Evolutionary conservation across 2,329 filamentous ascomycete genomes (phyloP), one percentile per base, ranked within the genome.

Genomic region (Colletotrichum sp.): DNA sequence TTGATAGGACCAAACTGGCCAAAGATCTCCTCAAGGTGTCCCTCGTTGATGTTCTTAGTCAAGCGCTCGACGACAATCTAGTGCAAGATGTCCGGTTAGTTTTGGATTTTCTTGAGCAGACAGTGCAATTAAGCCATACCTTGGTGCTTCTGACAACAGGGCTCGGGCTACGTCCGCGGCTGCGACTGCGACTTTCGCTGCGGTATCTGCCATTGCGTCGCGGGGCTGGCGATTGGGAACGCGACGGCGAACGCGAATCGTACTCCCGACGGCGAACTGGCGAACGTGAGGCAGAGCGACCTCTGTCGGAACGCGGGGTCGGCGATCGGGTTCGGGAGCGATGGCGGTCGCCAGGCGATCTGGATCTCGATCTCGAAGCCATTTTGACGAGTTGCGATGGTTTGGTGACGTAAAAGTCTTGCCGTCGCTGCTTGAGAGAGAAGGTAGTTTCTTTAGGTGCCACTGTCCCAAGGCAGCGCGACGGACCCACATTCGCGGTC

Each of bases 31-130:
- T 91, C 90, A 8, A 99, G 87, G 80, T 99, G 97, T 21, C 90
- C 90, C 82, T 96, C 94, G 72, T 94, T 97, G 78, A 99, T 93
- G 80, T 98, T 98, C 83, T 97, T 98, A 6, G 96, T 98, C 80
- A 99, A 88, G 76, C 97, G 96, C 84, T 99, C 97, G 61, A 99
- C 94, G 21, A 99, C 95, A 81, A 99, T 96, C 94, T 98, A 51
- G n/a, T 36, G 9, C 21, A 21, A 64, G 57, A 31, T 27, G 43
- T 63, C 61, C 16, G 13, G 47, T 74, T 21, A 58, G 51, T 73
- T 54, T 55, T 27, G 21, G 13, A 54, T 31, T 15, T 8, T 69
- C 33, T 51, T 27, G 55, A 76, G 15, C 16, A 61, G 71, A 67
- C 58, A 70, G n/a, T 5, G 27, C 47, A n/a, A 75, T 77, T 33